Conservation (phyloP, 1,284 basidiomycete genomes). For the Abortiporus biennis region DNA sequence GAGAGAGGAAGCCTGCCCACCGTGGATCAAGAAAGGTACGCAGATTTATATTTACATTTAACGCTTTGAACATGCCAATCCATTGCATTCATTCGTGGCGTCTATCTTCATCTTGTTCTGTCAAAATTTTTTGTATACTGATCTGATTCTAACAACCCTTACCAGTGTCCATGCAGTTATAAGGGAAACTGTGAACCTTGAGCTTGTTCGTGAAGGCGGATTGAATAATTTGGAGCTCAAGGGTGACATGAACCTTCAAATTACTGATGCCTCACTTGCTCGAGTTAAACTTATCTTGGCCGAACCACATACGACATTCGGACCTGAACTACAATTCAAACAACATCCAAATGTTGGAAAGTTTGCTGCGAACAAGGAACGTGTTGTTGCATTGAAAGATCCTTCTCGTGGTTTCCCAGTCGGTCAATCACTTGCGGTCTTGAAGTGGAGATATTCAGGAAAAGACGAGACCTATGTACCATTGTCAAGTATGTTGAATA, state of each 20-base stretch:
- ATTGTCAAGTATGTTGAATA: slow-evolving; percentile 67
- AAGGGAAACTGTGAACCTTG: slow-evolving; percentile 79
- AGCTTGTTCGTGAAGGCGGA: slow-evolving; percentile 87
- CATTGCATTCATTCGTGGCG: too few species aligned
- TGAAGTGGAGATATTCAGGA: slow-evolving; percentile 90
- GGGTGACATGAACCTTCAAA: slow-evolving; percentile 90
- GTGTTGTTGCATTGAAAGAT: slow-evolving; percentile 84
- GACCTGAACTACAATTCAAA: slow-evolving; percentile 84
- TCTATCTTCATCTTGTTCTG: background rate
- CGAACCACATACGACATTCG: slow-evolving; percentile 57
- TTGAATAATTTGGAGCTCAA: slow-evolving; percentile 86
- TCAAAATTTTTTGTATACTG: background rate
- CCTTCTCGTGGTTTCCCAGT: slow-evolving; percentile 81
- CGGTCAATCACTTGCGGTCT: slow-evolving; percentile 78
- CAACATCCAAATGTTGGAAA: slow-evolving; percentile 95
- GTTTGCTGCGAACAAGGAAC: slow-evolving; percentile 65
- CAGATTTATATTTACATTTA: slow-evolving; percentile 1
- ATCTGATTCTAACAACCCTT: background rate
- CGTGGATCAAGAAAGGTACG: slow-evolving; percentile 75
- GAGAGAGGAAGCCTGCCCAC: slow-evolving; percentile 64
- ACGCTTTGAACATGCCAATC: background rate
- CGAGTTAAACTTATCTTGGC: slow-evolving; percentile 72
- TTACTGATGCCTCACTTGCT: slow-evolving; percentile 75
- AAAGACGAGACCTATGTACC: slow-evolving; percentile 92
- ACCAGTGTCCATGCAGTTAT: slow-evolving; percentile 80